Evolutionary conservation across 352 stramenopile genomes (phyloP), one percentile per base, ranked within the genome.

Genomic region (Phytophthora citrophthora): DNA sequence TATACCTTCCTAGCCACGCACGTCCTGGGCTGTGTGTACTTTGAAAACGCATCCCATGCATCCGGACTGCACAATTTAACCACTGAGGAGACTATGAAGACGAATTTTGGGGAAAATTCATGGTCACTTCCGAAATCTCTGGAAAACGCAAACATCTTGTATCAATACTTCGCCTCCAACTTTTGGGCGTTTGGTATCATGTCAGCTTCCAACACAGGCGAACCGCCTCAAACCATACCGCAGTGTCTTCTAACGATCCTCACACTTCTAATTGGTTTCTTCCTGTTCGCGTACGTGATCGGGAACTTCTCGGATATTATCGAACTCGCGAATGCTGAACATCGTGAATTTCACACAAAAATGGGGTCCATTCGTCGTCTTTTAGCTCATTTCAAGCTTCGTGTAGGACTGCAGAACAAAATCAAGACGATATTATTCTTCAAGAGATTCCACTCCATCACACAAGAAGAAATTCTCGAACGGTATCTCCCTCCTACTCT

Each of bases 361-460:
- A 32, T 32, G 27, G 27, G 27, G 27, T 32, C 27, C 2, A 13
- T 34, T 91, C 70, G 81, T 0, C 76, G 77, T 9, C 45, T 91
- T 10, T 46, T 88, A 5, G 29, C 46, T 3, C 78, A 88, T 32
- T 91, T 88, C 40, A 48, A 67, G 23, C 61, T 91, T 1, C 65
- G 77, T 1, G 16, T 53, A 2, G 43, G 50, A 7, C 51, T 91
- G 4, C 60, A 78, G 20, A 55, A 64, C 38, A 81, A 77, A 15
- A 52, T 91, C 15, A 84, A 88, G 50, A 77, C 72, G 3, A 75
- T 81, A 39, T 75, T 83, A 12, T 86, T 91, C 15, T 91, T 89
- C 54, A 74, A 79, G 49, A 67, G 76, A 6, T 83, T 79, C 46
- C 74, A 89, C 52, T 78, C 74, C 6, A 86, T 85, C 41, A 80